A percentile compares a stretch with the other conserved stretches of the same genome.
Conservation (phyloP, 2,329 filamentous ascomycete species). For the Colletotrichum eleusines region DNA sequence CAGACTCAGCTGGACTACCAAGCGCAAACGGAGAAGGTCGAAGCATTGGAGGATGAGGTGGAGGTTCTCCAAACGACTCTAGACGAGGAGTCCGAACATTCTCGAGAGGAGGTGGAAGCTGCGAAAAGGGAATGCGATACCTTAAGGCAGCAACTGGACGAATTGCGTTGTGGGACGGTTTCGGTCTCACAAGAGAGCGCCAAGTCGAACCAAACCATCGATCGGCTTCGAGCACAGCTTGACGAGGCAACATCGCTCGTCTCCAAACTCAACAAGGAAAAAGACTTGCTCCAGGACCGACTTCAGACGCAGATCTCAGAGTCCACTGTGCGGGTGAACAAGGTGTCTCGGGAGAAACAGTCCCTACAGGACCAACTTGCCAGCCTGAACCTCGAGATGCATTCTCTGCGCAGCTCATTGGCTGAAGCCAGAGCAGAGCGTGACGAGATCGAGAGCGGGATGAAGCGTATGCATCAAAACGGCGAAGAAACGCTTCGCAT, state of each 20-base stretch:
- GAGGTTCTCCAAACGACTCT: constrained; percentile 76
- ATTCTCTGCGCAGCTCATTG: constrained; percentile 67
- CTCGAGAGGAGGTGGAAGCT: constrained; percentile 60
- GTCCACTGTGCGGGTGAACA: constrained; percentile 67
- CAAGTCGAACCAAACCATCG: constrained; percentile 54
- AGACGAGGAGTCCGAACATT: constrained; percentile 74
- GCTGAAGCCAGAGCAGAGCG: constrained; percentile 73
- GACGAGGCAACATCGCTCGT: constrained; percentile 40
- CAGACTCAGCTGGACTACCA: constrained; percentile 74
- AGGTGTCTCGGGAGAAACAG: constrained; percentile 71
- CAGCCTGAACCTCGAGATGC: constrained; percentile 70
- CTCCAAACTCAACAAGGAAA: constrained; percentile 36
- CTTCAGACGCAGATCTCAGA: constrained; percentile 70
- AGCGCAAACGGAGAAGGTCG: constrained; percentile 72
- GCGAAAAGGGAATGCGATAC: constrained; percentile 60
- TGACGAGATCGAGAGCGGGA: constrained; percentile 73
- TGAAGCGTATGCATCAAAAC: constrained; percentile 66
- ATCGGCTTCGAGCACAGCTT: constrained; percentile 36
- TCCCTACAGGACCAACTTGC: constrained; percentile 72
- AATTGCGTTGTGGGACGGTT: constrained; percentile 43
- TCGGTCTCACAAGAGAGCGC: constrained; percentile 36
- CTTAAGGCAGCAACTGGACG: constrained; percentile 58
- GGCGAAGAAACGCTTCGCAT: constrained; percentile 70
- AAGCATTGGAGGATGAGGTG: constrained; percentile 80
- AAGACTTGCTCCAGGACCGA: constrained; percentile 60